Percentiles rank a stretch among this genome's conserved stretches.
Evolutionary conservation across 148 eudicot genomes (phyloP).

Genomic region (Arbutus unedo): DNA sequence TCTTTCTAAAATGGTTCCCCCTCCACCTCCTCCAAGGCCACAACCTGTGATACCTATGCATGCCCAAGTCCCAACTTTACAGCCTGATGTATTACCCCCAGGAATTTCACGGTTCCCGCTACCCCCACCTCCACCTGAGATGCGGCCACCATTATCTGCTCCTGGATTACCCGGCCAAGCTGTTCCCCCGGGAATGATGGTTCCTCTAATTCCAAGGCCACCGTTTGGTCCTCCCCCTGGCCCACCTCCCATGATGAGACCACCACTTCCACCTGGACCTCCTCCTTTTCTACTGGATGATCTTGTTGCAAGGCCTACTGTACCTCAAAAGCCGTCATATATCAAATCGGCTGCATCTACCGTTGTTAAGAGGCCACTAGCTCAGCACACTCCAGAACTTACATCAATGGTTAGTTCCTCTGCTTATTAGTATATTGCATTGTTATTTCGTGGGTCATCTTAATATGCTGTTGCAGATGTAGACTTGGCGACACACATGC

Average conservation of each 20-base stretch:
- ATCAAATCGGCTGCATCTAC: conserved; percentile 97
- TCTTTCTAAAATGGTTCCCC: conserved; percentile 48
- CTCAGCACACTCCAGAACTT: conserved; percentile 96
- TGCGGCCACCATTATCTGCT: conserved; percentile 51
- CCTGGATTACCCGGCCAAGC: conserved; percentile 65
- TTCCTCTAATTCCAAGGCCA: conserved; percentile 69
- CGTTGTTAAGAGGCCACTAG: conserved; percentile 96
- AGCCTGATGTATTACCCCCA: conserved; percentile 76
- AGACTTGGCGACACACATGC: no score
- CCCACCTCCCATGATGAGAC: conserved; percentile 88
- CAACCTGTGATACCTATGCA: conserved; percentile 52
- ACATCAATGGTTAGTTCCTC: conserved; percentile 79
- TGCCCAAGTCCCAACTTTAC: conserved; percentile 44
- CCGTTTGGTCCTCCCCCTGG: conserved; percentile 85
- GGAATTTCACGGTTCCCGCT: conserved; percentile 79
- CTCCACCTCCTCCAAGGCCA: conserved; percentile 81
- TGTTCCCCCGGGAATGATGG: conserved; percentile 61
- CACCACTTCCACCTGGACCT: conserved; percentile 97
- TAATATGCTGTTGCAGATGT: neutral
- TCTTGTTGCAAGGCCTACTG: conserved; percentile 39
- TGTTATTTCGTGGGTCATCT: neutral
- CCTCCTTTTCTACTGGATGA: conserved; percentile 63
- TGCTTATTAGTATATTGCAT: neutral
- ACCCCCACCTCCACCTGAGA: conserved; percentile 74
- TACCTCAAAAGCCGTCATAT: conserved; percentile 81